A percentile compares a stretch with the other conserved stretches of the same genome.
These are phyloP conservation scores for Chaetomium olivaceum DNA, from an alignment of 2,329 filamentous ascomycete species.

Conservation along the genomic window DNA sequence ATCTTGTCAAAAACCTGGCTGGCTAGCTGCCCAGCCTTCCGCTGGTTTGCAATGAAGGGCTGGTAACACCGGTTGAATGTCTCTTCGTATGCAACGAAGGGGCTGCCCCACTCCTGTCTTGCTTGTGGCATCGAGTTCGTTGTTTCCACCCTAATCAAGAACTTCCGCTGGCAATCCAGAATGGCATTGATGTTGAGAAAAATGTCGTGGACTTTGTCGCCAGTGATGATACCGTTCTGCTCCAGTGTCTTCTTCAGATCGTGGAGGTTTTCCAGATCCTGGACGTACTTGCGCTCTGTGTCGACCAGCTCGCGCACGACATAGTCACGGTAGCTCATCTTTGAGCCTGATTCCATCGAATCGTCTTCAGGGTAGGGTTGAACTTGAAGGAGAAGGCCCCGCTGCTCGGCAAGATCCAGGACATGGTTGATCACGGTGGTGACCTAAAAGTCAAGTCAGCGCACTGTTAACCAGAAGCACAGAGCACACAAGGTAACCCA, in stretches of 20 bases:
- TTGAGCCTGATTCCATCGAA: conserved; percentile 58
- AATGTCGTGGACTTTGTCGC: conserved; percentile 89
- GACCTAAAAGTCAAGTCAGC: conserved; percentile 54
- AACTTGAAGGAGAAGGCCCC: conserved; percentile 68
- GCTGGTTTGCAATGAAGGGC: conserved; percentile 95
- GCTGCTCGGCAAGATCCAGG: conserved; percentile 78
- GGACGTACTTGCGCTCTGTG: conserved; percentile 96
- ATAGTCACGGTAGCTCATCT: conserved; percentile 77
- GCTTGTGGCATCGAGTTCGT: conserved; percentile 79
- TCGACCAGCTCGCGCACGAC: conserved; percentile 90
- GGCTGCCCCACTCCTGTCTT: conserved; percentile 89
- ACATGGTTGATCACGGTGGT: conserved; percentile 91
- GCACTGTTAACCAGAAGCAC: background rate
- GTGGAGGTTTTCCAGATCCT: conserved; percentile 92
- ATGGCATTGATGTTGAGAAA: conserved; percentile 96
- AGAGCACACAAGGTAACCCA: conserved; percentile 37
- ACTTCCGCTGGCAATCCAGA: conserved; percentile 91
- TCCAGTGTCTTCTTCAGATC: conserved; percentile 88
- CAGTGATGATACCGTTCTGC: conserved; percentile 81
- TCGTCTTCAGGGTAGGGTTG: conserved; percentile 60
- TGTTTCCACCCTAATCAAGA: conserved; percentile 93
- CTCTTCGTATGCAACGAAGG: conserved; percentile 82
- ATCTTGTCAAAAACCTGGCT: conserved; percentile 87
- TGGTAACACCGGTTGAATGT: conserved; percentile 84
- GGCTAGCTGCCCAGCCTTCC: conserved; percentile 83